Conservation (phyloP, 176 grass and related monocot species). For the Tillandsia fasciculata region DNA sequence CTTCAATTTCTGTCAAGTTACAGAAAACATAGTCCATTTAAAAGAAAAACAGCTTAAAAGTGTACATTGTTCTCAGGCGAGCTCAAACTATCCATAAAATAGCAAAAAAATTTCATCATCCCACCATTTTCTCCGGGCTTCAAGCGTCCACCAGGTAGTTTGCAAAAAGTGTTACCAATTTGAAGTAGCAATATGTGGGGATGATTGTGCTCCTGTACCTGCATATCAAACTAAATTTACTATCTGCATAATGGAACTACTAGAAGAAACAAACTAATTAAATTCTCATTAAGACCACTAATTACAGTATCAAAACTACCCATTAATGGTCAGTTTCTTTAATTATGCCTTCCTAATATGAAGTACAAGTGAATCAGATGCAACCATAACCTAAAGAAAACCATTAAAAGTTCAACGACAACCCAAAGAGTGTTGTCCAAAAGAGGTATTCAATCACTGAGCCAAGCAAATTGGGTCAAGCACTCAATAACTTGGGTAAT, state of each 20-base stretch:
- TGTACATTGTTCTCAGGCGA: not conserved
- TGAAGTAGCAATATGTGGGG: constrained; percentile 87
- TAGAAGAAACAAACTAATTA: not conserved
- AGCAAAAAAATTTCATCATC: not conserved
- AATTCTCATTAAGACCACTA: no score
- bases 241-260: constrained; percentile 8
- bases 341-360: no score
- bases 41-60: not conserved
- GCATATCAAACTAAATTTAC: not conserved
- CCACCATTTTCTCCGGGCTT: constrained; percentile 96
- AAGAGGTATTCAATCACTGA: no score
- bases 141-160: constrained; percentile 91
- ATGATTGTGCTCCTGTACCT: constrained; percentile 99
- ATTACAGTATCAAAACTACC: no score
- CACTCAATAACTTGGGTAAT: no score
- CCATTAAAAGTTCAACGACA: no score
- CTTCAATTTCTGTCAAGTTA: constrained; percentile 70
- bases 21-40: constrained; percentile 2
- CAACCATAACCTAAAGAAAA: no score
- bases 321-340: no score
- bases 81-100: not conserved
- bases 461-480: no score
- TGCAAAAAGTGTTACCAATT: constrained; percentile 99
- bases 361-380: no score
- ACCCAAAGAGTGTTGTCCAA: no score